These are phyloP conservation scores for Schizopora paradoxa DNA, from an alignment of 1,284 basidiomycete species.

Conservation along the genomic window DNA sequence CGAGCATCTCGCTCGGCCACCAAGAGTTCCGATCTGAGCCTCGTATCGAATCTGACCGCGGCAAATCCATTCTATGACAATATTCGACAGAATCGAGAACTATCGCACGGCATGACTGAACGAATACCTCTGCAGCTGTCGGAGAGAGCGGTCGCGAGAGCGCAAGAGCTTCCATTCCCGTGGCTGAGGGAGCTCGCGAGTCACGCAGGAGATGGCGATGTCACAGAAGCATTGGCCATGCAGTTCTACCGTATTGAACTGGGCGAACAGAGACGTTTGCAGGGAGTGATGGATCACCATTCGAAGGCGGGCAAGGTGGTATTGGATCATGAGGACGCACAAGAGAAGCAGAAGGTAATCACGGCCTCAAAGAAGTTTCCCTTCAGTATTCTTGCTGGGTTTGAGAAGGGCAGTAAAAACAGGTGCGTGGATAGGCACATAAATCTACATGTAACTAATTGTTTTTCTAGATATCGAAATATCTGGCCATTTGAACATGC, in stretches of 20 bases:
- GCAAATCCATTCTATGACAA: conserved; percentile 92
- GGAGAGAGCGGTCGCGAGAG: conserved; percentile 51
- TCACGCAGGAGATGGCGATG: conserved; percentile 48
- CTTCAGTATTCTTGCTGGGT: conserved; percentile 92
- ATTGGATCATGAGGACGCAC: neutral
- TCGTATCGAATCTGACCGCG: too few relatives aligned
- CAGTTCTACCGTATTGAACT: conserved; percentile 90
- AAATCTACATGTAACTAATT: neutral
- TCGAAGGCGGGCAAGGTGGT: conserved; percentile 43
- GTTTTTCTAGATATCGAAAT: conserved; percentile 66
- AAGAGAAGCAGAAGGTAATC: neutral
- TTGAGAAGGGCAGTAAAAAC: conserved; percentile 94
- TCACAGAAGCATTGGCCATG: conserved; percentile 78
- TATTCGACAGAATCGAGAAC: conserved; percentile 91
- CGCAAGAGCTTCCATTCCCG: conserved; percentile 70
- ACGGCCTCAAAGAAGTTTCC: conserved; percentile 44
- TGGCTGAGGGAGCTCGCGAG: conserved; percentile 79
- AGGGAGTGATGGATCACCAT: conserved; percentile 91
- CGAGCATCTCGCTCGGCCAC: too few relatives aligned
- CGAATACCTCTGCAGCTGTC: conserved; percentile 77
- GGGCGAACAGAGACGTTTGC: conserved; percentile 84
- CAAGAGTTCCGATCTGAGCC: conserved; percentile 17
- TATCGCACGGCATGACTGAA: conserved; percentile 79
- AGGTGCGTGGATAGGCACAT: conserved; percentile 45
- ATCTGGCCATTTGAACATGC: conserved; percentile 97